phyloP scores from a whole-genome alignment of 164 flowering plant genomes.

The Cinnamomum micranthum region DNA sequence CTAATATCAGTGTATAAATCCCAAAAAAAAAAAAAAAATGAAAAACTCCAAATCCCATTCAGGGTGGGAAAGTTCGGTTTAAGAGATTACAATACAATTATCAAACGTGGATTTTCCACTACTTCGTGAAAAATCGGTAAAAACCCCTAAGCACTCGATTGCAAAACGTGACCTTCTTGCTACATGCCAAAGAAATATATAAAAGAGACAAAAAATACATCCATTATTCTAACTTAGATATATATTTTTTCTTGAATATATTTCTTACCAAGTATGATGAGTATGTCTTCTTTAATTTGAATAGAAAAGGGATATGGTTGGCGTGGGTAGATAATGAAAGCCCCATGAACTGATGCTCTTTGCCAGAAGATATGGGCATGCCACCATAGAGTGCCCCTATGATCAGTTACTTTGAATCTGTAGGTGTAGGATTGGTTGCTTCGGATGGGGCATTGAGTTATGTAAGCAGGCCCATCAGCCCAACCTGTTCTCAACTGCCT shows the following conservation, averaged over 20 bases:
- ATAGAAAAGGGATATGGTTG: conserved; percentile 40
- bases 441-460: conserved; percentile 59
- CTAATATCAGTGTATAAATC: too few relatives aligned
- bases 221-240: too few relatives aligned
- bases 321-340: conserved; percentile 54
- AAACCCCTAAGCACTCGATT: too few relatives aligned
- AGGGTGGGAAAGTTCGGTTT: too few relatives aligned
- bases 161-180: too few relatives aligned
- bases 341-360: conserved; percentile 58
- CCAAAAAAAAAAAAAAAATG: too few relatives aligned
- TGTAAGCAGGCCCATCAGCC: conserved; percentile 65
- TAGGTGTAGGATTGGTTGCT: conserved; percentile 45
- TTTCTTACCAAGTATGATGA: conserved; percentile 30
- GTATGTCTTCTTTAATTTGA: conserved; percentile 34
- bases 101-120: too few relatives aligned
- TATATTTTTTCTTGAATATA: neutral
- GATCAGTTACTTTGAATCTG: conserved; percentile 38
- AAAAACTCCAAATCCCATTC: too few relatives aligned
- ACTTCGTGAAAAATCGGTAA: too few relatives aligned
- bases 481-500: conserved; percentile 45
- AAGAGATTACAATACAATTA: too few relatives aligned
- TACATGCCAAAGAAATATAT: neutral
- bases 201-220: too few relatives aligned
- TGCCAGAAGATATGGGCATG: conserved; percentile 64
- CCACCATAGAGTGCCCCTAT: conserved; percentile 59